A percentile compares a stretch with the other conserved stretches of the same genome.
Conservation (phyloP, 176 grass and related monocot genomes). For the Dendrocalamus sinicus region DNA sequence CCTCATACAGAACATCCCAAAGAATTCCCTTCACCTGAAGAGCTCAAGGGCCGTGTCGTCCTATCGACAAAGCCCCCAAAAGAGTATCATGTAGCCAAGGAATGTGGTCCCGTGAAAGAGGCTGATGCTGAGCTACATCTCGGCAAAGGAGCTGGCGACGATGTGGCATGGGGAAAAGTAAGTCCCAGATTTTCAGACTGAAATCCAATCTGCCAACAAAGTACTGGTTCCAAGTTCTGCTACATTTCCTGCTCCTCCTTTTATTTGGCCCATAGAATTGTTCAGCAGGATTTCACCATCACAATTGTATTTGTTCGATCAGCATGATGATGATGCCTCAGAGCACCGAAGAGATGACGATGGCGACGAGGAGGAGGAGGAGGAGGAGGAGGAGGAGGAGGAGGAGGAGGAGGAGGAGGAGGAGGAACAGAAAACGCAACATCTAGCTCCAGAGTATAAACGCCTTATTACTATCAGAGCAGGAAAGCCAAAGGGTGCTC, state of each 20-base stretch:
- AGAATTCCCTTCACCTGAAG: slow-evolving; percentile 86
- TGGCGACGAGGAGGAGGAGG: slow-evolving; percentile 9
- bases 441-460: slow-evolving; percentile 65
- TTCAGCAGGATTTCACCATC: background rate
- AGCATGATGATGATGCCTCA: slow-evolving; percentile 45
- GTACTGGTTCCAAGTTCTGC: slow-evolving; percentile 30
- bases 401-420: slow-evolving; percentile 45
- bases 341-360: slow-evolving; percentile 35
- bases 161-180: slow-evolving; percentile 79
- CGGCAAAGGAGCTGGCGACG: slow-evolving; percentile 53
- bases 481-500: slow-evolving; percentile 84
- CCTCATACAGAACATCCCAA: slow-evolving; percentile 57
- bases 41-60: slow-evolving; percentile 69
- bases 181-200: slow-evolving; percentile 68
- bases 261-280: background rate
- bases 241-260: background rate
- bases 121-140: slow-evolving; percentile 40
- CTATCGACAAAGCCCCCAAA: slow-evolving; percentile 94
- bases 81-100: slow-evolving; percentile 81
- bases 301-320: slow-evolving; percentile 7
- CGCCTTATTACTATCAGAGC: slow-evolving; percentile 81
- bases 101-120: slow-evolving; percentile 48
- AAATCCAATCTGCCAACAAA: slow-evolving; percentile 62
- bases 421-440: slow-evolving; percentile 49
- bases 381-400: slow-evolving; percentile 51